Evolutionary conservation across 1,139 yeast genomes (phyloP).

Genomic region (Ogataea hybrid): DNA sequence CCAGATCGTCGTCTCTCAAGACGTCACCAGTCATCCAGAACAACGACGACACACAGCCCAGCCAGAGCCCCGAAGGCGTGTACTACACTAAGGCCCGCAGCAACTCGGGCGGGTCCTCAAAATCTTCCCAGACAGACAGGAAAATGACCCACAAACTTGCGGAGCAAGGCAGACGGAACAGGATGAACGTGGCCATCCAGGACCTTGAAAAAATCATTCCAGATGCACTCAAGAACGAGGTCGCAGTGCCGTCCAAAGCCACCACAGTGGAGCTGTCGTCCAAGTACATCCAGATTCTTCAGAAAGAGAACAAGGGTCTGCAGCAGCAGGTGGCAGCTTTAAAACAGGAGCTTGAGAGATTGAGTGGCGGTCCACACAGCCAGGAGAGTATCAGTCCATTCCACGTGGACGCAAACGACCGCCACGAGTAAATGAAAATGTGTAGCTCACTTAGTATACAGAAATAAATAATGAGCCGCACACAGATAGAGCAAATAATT

Average conservation of each 20-base stretch:
- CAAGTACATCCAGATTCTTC: constrained; percentile 56
- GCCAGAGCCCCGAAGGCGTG: constrained; percentile 1
- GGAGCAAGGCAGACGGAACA: constrained; percentile 91
- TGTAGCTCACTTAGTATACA: background rate
- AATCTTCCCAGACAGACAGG: constrained; percentile 40
- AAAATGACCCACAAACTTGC: constrained; percentile 89
- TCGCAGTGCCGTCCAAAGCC: constrained; percentile 77
- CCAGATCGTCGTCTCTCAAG: constrained; percentile 14
- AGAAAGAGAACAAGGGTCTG: constrained; percentile 34
- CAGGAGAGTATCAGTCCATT: constrained; percentile 25
- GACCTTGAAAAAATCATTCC: constrained; percentile 74
- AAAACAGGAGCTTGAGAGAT: constrained; percentile 14
- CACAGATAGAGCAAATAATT: constrained; percentile 2
- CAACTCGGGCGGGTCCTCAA: constrained; percentile 8
- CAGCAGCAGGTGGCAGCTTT: constrained; percentile 11
- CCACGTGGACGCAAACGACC: constrained; percentile 20
- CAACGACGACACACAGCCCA: constrained; percentile 10
- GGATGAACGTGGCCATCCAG: constrained; percentile 83
- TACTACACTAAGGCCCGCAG: constrained; percentile 1
- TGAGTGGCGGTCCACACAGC: constrained; percentile 4
- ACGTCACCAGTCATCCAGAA: constrained; percentile 19
- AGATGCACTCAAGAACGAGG: constrained; percentile 54
- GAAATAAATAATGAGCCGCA: background rate
- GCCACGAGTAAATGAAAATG: constrained; percentile 3
- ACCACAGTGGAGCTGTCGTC: constrained; percentile 92